Base-by-base conservation (phyloP, 257 asterid genomes). In the Buddleja alternifolia region DNA sequence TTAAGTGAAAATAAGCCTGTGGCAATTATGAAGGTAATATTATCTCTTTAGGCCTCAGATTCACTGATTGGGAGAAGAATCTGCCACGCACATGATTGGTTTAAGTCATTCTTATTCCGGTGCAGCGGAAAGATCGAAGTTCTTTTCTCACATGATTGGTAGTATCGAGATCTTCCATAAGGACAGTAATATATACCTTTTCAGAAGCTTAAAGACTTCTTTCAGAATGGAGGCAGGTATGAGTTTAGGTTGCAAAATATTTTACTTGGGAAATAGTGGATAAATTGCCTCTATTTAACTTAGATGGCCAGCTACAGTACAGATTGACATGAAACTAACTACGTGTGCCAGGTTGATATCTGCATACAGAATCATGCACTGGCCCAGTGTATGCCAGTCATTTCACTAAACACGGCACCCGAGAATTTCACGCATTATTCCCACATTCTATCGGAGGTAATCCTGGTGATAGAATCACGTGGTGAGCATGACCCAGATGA, bases 21-120 rank as follows among this genome's bases (percentile, higher is more conserved):
- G 59, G 48, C 39, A 7, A 25, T 29, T 55, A 41, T 56, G 24
- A 6, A 19, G 57, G 50, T 25, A 32, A 44, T 12, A 23, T 25
- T 20, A 21, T 16, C 34, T 19, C 37, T 25, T 12, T 15, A 12
- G 1, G 9, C 44, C 53, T 15, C 59, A 66, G 12, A 39, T 61
- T 23, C 55, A 64, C 7, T 23, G 54, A 37, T 19, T 11, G 16
- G 41, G 53, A 48, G 69, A 57, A 73, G 16, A 41, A 48, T 55
- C 54, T 37, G 51, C 34, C 50, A 17, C 56, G 34, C 32, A 11
- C 10, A 15, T 16, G 50, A 41, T 25, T 53, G 12, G 56, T n/a
- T 23, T 7, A 8, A 29, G 72, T 21, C 54, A 40, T 9, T 17
- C 12, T 23, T 15, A 24, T 23, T 67, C 65, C 24, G 44, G 53